Base-by-base conservation (phyloP, 2,329 filamentous ascomycete species). In the Aspergillus ustus region DNA sequence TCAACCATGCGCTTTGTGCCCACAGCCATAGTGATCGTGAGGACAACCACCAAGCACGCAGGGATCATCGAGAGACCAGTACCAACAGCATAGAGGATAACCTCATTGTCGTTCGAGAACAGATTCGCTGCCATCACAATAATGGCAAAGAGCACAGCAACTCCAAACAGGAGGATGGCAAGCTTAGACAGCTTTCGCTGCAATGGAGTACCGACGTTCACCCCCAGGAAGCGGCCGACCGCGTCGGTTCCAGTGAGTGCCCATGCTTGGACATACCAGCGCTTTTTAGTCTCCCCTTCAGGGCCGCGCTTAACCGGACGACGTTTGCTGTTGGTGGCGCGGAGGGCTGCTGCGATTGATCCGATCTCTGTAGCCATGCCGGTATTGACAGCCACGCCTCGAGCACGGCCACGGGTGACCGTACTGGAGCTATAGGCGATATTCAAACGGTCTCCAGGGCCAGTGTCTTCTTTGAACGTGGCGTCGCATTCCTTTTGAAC, bases 141-240 rank as follows among this genome's bases (percentile, higher is more conserved):
- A 66, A 91, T 85, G 9, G 88, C 88, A 64, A 88, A 89, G 29
- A 91, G 69, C 15, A 91, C 84, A 2, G 89, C 89, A 57, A 90
- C 83, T 28, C 81, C 82, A 70, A 91, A 91, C 1, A 91, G 82
- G 2, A 89, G 72, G 15, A 91, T 80, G 20, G 89, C 89, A 54
- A 91, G 82, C 71, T 86, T 85, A 49, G 88, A 89, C 17, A 91
- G 80, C 70, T 89, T 90, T 67, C 84, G 83, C 73, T 91, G 88
- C n/a, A 91, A 80, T 3, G 89, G 89, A 15, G 89, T 91, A 49
- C 89, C 89, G 11, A 89, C 84, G 58, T 85, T 89, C 60, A 91
- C 83, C 55, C 89, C 89, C 7, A 91, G 80, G 70, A 91, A 89
- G 37, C 83, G 81, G 3, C 86, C 87, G 58, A 89, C 75, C 5